These are phyloP conservation scores for Suhomyces prunicola DNA, from an alignment of 805 yeast genomes.

Conservation along the genomic window DNA sequence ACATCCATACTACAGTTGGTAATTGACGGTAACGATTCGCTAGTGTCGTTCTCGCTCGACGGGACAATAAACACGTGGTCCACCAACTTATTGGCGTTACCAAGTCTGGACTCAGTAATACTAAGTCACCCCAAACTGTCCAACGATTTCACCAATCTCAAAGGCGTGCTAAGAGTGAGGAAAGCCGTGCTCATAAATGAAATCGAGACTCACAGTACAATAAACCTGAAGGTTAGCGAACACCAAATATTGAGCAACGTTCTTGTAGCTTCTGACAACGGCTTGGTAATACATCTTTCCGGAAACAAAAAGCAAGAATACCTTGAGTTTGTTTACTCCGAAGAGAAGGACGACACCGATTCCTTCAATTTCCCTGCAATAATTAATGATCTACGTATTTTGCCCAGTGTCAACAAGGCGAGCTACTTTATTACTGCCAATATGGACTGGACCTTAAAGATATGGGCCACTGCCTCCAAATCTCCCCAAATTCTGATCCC, in stretches of 20 bases:
- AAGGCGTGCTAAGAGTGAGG: slow-evolving; percentile 6
- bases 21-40: slow-evolving; percentile 18
- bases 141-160: slow-evolving; percentile 7
- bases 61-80: slow-evolving; percentile 36
- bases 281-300: slow-evolving; percentile 16
- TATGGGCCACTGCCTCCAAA: slow-evolving; percentile 15
- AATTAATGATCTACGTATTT: slow-evolving; percentile 4
- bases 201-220: background rate
- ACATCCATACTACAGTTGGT: slow-evolving; percentile 20
- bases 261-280: slow-evolving; percentile 18
- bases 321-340: slow-evolving; percentile 9
- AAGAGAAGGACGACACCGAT: slow-evolving; percentile 1
- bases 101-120: slow-evolving; percentile 17
- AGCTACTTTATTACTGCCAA: slow-evolving; percentile 15
- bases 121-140: slow-evolving; percentile 9
- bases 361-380: slow-evolving; percentile 1
- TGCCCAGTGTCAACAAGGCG: slow-evolving; percentile 1
- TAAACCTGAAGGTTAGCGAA: background rate
- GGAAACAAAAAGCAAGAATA: slow-evolving; percentile 14
- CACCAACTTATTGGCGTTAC: slow-evolving; percentile 28
- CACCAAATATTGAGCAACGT: slow-evolving; percentile 17
- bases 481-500: slow-evolving; percentile 18
- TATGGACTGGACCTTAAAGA: slow-evolving; percentile 21
- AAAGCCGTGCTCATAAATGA: slow-evolving; percentile 5
- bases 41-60: slow-evolving; percentile 20